A percentile compares a stretch with the other conserved stretches of the same genome.
These are phyloP conservation scores for Coprinellus aureogranulatus DNA, from an alignment of 768 basidiomycete genomes.

Conservation along the genomic window DNA sequence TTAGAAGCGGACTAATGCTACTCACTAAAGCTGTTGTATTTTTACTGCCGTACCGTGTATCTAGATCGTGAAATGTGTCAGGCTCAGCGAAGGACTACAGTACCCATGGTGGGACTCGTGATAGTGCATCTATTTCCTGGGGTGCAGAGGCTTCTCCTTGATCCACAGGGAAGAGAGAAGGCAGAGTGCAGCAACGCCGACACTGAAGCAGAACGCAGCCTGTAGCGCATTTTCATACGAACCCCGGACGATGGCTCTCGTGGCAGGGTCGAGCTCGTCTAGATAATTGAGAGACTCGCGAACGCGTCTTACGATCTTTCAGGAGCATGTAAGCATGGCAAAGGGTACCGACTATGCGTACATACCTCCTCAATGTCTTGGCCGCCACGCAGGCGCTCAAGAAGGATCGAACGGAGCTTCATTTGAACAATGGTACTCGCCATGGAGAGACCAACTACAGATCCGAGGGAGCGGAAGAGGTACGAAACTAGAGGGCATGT, in stretches of 20 bases:
- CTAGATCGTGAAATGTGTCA: background rate
- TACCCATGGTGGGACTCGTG: too few relatives aligned
- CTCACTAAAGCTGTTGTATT: too few relatives aligned
- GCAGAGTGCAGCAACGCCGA: conserved; percentile 37
- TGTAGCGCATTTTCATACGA: conserved; percentile 48
- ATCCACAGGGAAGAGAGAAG: conserved; percentile 51
- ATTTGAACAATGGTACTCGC: conserved; percentile 58
- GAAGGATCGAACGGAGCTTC: conserved; percentile 44
- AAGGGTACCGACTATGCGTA: background rate
- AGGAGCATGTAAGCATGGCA: background rate
- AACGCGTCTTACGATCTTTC: conserved; percentile 47
- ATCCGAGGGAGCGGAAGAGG: conserved; percentile 64
- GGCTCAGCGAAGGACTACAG: too few relatives aligned
- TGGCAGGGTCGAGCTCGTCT: conserved; percentile 39
- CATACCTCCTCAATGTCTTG: conserved; percentile 55
- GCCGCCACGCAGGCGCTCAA: conserved; percentile 36
- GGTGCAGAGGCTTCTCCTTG: conserved; percentile 43
- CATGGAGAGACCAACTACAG: conserved; percentile 54
- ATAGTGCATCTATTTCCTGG: conserved; percentile 4
- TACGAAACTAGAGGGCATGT: conserved; percentile 48
- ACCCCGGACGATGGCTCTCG: conserved; percentile 32
- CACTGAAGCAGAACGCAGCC: conserved; percentile 47
- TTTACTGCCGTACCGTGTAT: background rate
- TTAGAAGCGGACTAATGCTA: too few relatives aligned
- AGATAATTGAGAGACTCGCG: conserved; percentile 50